Evolutionary conservation across 2,329 filamentous ascomycete genomes (phyloP).

Genomic region (Trichophyton schoenleinii): DNA sequence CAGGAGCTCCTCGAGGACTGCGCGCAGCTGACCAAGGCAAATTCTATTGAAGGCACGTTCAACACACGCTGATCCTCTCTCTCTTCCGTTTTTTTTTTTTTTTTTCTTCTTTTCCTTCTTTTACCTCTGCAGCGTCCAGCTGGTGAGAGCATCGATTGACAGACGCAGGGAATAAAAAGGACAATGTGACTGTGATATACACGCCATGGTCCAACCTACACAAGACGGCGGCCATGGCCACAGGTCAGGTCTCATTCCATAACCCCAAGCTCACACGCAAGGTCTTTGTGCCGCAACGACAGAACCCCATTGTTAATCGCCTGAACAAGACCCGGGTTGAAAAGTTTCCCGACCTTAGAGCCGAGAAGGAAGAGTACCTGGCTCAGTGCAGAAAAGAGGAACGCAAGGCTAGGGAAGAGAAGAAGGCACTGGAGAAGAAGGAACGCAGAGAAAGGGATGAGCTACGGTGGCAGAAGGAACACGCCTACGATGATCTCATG

Average conservation of each 20-base stretch:
- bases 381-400: constrained; percentile 62
- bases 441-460: constrained; percentile 64
- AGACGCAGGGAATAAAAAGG: constrained; percentile 79
- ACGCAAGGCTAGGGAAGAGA: constrained; percentile 29
- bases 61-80: neutral
- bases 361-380: constrained; percentile 67
- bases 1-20: constrained; percentile 67
- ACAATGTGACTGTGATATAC: constrained; percentile 93
- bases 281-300: constrained; percentile 63
- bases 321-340: constrained; percentile 94
- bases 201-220: constrained; percentile 94
- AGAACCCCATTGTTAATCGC: constrained; percentile 90
- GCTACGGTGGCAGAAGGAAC: constrained; percentile 90
- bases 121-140: neutral
- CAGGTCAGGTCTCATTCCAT: constrained; percentile 89
- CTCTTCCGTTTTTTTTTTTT: neutral
- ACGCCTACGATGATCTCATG: constrained; percentile 90
- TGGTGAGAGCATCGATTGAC: neutral
- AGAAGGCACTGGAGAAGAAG: constrained; percentile 29
- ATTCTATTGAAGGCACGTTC: constrained; percentile 77
- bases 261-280: constrained; percentile 72
- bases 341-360: constrained; percentile 67
- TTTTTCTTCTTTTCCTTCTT: too few species aligned
- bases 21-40: constrained; percentile 95
- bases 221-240: constrained; percentile 92